These are phyloP conservation scores for Protomyces macrosporus DNA, from an alignment of 1,139 yeast genomes.

Conservation along the genomic window DNA sequence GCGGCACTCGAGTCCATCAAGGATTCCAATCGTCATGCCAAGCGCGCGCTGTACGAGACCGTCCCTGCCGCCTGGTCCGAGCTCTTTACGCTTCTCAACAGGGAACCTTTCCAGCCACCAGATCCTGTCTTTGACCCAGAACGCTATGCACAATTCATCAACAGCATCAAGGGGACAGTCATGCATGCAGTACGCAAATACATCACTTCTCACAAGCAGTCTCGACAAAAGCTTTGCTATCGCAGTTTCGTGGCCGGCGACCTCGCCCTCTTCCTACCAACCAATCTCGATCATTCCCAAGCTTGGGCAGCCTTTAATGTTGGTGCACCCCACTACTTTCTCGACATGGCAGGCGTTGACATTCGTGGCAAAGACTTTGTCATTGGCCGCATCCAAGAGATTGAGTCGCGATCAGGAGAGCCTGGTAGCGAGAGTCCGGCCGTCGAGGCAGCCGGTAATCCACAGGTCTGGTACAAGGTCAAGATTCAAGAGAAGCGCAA, in stretches of 20 bases:
- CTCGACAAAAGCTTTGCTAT: conserved; percentile 45
- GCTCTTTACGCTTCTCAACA: conserved; percentile 3
- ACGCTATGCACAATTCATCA: background rate
- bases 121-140: background rate
- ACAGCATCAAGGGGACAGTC: background rate
- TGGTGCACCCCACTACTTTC: conserved; percentile 24
- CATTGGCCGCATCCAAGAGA: conserved; percentile 22
- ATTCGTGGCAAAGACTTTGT: conserved; percentile 15
- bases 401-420: conserved; percentile 3
- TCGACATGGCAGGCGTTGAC: conserved; percentile 20
- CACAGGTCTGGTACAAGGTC: background rate
- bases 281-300: conserved; percentile 40
- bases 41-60: background rate
- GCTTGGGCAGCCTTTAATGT: conserved; percentile 26
- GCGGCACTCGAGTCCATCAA: background rate
- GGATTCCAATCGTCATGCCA: background rate
- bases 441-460: background rate
- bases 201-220: conserved; percentile 18
- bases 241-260: conserved; percentile 49
- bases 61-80: conserved; percentile 14
- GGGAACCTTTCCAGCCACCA: conserved; percentile 3
- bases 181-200: conserved; percentile 15
- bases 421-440: conserved; percentile 7
- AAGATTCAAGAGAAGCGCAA: background rate
- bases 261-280: conserved; percentile 53